Evolutionary conservation across 1,284 basidiomycete species (phyloP).

Genomic region (Microbotryum violaceum): DNA sequence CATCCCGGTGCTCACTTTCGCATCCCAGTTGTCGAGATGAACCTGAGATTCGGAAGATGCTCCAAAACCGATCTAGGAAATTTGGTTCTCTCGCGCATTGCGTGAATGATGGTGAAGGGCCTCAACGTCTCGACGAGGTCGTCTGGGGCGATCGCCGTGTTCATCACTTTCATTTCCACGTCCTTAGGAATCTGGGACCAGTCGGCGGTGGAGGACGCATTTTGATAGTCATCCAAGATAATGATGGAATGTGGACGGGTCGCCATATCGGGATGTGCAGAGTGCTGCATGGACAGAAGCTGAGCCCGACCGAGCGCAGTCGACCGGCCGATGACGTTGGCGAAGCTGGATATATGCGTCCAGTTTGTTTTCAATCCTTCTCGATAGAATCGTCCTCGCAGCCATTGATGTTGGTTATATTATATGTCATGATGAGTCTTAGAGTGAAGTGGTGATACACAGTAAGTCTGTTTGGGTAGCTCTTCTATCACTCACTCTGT

Average conservation of each 20-base stretch:
- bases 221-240: conserved; percentile 59
- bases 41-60: conserved; percentile 52
- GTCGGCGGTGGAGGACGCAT: conserved; percentile 50
- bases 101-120: conserved; percentile 54
- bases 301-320: too few relatives aligned
- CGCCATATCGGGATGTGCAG: too few relatives aligned
- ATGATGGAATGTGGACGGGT: conserved; percentile 38
- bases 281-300: too few relatives aligned
- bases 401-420: too few relatives aligned
- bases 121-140: conserved; percentile 48
- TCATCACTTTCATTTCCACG: conserved; percentile 34
- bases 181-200: conserved; percentile 44
- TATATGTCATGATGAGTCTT: too few relatives aligned
- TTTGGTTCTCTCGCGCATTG: conserved; percentile 60
- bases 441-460: too few relatives aligned
- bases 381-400: too few relatives aligned
- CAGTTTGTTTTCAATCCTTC: too few relatives aligned
- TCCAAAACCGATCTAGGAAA: conserved; percentile 50
- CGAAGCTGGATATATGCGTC: too few relatives aligned
- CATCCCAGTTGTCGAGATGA: conserved; percentile 55
- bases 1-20: conserved; percentile 41
- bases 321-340: too few relatives aligned
- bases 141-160: conserved; percentile 50
- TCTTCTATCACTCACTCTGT: too few relatives aligned
- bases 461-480: too few relatives aligned